Evolutionary conservation across 2,329 filamentous ascomycete species (phyloP).

Genomic region (Niveomyces coronatus): DNA sequence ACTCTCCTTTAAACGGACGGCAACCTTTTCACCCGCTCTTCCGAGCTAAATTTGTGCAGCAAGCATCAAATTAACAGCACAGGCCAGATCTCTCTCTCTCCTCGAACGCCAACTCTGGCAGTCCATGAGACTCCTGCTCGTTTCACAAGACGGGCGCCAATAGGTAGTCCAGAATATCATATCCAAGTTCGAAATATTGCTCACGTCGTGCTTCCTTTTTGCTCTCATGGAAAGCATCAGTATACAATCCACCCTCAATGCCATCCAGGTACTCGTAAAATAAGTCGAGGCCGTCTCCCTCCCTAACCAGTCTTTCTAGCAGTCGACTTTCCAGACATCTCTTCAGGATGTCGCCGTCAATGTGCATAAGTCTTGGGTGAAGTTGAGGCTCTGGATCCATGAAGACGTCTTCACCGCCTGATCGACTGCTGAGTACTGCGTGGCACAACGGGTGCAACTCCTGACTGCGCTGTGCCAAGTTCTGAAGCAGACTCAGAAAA

Average conservation of each 20-base stretch:
- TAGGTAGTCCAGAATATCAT: conserved; percentile 44
- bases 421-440: conserved; percentile 12
- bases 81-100: no score
- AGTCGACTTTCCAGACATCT: conserved; percentile 38
- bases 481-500: conserved; percentile 64
- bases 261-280: conserved; percentile 40
- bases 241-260: conserved; percentile 36
- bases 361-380: conserved; percentile 44
- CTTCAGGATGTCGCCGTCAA: conserved; percentile 56
- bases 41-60: no score
- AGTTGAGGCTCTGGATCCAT: conserved; percentile 27
- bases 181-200: conserved; percentile 38
- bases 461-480: conserved; percentile 43
- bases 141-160: conserved; percentile 42
- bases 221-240: conserved; percentile 20
- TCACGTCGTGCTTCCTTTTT: conserved; percentile 15
- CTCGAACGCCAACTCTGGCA: conserved; percentile 4
- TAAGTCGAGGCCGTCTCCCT: conserved; percentile 22
- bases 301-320: conserved; percentile 32
- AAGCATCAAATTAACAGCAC: no score
- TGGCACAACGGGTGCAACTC: conserved; percentile 37
- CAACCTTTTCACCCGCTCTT: no score
- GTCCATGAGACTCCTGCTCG: no score
- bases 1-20: no score
- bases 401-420: conserved; percentile 14